phyloP scores from a whole-genome alignment of 2,329 filamentous ascomycete genomes.

The Zopfia rhizophila region DNA sequence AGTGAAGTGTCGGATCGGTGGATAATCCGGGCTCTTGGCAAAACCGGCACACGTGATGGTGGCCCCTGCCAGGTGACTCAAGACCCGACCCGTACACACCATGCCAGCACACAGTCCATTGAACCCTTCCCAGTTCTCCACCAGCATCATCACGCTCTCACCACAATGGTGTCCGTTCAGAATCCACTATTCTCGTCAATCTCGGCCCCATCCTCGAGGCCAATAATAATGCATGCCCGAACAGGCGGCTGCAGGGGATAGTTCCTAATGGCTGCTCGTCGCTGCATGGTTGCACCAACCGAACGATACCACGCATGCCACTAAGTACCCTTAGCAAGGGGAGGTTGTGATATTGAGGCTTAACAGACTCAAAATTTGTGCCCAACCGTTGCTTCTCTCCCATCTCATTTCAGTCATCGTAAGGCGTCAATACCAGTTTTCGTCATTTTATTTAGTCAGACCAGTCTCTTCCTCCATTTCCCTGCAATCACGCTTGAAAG shows the following conservation, averaged over 20 bases:
- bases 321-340: slow-evolving; percentile 37
- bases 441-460: slow-evolving; percentile 23
- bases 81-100: background rate
- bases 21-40: slow-evolving; percentile 23
- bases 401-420: slow-evolving; percentile 11
- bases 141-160: slow-evolving; percentile 1
- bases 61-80: slow-evolving; percentile 17
- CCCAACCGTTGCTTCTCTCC: slow-evolving; percentile 26
- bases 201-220: slow-evolving; percentile 24
- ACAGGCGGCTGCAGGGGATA: slow-evolving; percentile 33
- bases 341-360: slow-evolving; percentile 31
- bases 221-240: slow-evolving; percentile 14
- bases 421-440: background rate
- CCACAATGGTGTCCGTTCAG: background rate
- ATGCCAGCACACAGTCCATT: slow-evolving; percentile 24
- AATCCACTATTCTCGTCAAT: slow-evolving; percentile 2
- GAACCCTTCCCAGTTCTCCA: slow-evolving; percentile 1
- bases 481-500: slow-evolving; percentile 27
- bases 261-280: slow-evolving; percentile 21
- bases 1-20: slow-evolving; percentile 17
- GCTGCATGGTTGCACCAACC: slow-evolving; percentile 46
- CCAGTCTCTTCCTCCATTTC: slow-evolving; percentile 21
- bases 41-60: slow-evolving; percentile 1
- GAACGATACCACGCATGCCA: slow-evolving; percentile 44
- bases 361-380: slow-evolving; percentile 29